Evolutionary conservation across 2,329 filamentous ascomycete species (phyloP).

Genomic region (Chaetomium olivaceum): DNA sequence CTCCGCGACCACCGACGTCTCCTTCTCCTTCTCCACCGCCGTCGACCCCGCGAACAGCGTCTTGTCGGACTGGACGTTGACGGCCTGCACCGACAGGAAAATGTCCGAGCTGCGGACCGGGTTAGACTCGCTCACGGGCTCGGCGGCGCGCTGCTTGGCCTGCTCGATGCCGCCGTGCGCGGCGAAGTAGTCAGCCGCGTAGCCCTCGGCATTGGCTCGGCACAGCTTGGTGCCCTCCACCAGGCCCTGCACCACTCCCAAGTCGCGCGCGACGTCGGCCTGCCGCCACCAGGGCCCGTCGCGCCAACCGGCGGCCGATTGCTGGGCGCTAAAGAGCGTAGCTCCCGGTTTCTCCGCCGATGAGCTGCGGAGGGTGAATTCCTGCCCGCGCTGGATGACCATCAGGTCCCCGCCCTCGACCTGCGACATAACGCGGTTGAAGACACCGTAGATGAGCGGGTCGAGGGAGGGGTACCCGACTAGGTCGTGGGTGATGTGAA

Average conservation of each 20-base stretch:
- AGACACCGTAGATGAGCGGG: constrained; percentile 86
- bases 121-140: constrained; percentile 79
- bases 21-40: constrained; percentile 55
- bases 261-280: constrained; percentile 66
- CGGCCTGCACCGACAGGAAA: constrained; percentile 91
- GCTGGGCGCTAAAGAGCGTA: constrained; percentile 44
- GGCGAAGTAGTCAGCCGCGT: constrained; percentile 81
- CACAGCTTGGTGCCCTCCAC: constrained; percentile 89
- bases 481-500: constrained; percentile 96
- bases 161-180: constrained; percentile 75
- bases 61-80: constrained; percentile 53
- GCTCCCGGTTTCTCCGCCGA: constrained; percentile 25
- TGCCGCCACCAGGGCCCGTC: constrained; percentile 97
- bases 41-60: constrained; percentile 65
- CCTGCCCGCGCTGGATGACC: constrained; percentile 89
- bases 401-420: constrained; percentile 95
- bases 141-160: constrained; percentile 76
- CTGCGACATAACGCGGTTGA: constrained; percentile 96
- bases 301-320: constrained; percentile 71
- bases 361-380: constrained; percentile 67
- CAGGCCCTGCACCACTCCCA: constrained; percentile 77
- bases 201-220: constrained; percentile 83
- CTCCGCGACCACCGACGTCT: constrained; percentile 53
- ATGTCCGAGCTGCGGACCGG: constrained; percentile 91
- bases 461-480: constrained; percentile 93